Conservation (phyloP, 164 flowering plant genomes). For the Litsea cubeba region DNA sequence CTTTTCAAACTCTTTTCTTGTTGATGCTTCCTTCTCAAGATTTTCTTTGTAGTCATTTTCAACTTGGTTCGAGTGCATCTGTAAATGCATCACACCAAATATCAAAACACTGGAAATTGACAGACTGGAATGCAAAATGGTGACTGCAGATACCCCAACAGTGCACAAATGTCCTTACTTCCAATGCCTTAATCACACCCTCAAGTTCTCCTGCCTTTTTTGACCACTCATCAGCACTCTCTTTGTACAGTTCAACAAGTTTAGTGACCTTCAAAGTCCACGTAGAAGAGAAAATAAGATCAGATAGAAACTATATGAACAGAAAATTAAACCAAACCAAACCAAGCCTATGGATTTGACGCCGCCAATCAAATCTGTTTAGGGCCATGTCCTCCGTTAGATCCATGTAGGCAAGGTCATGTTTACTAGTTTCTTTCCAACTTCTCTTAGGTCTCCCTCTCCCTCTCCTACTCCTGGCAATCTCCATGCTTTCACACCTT, state of each 20-base stretch:
- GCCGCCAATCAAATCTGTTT: too few species aligned
- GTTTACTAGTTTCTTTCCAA: too few species aligned
- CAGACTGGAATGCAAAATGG: not conserved
- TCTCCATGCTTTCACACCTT: too few species aligned
- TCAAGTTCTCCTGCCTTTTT: conserved; percentile 92
- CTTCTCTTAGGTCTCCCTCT: too few species aligned
- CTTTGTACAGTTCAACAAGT: conserved; percentile 86
- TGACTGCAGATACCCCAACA: not conserved
- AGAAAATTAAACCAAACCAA: too few species aligned
- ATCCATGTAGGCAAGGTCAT: too few species aligned
- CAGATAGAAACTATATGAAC: not conserved
- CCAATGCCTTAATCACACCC: conserved; percentile 93
- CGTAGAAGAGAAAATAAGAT: not conserved
- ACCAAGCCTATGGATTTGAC: too few species aligned
- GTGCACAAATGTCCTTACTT: conserved; percentile 36
- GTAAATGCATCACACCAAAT: conserved; percentile 12
- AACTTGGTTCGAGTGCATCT: conserved; percentile 74
- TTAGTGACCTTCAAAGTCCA: conserved; percentile 35
- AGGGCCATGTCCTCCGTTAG: too few species aligned
- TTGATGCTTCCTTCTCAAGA: conserved; percentile 60
- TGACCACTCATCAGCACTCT: conserved; percentile 96
- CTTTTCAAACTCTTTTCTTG: conserved; percentile 58
- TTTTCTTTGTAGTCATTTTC: conserved; percentile 70
- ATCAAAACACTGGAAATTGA: not conserved
- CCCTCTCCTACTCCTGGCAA: too few species aligned